These are phyloP conservation scores for Xenosphaeropsis pyriputrescens DNA, from an alignment of 2,329 filamentous ascomycete species.

Conservation along the genomic window DNA sequence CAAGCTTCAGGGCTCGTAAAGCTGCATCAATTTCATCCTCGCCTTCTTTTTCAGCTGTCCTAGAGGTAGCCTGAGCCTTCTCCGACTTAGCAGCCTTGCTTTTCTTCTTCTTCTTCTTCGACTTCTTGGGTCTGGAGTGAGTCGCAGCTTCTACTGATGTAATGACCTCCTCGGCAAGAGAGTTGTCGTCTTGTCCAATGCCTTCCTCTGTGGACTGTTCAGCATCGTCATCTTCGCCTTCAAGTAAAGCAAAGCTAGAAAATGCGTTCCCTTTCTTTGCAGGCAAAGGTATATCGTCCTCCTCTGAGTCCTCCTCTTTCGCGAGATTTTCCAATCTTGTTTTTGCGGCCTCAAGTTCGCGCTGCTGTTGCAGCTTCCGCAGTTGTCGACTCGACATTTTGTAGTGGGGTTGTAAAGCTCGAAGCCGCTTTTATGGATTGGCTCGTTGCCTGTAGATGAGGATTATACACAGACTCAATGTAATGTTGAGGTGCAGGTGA, in stretches of 20 bases:
- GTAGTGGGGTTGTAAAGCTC: constrained; percentile 18
- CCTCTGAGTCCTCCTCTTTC: constrained; percentile 14
- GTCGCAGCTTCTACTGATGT: constrained; percentile 14
- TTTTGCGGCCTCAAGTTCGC: constrained; percentile 15
- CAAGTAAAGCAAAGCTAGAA: constrained; percentile 31
- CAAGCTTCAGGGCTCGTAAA: constrained; percentile 40
- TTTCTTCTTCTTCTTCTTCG: constrained; percentile 41
- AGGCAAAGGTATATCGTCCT: constrained; percentile 11
- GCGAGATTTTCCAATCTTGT: constrained; percentile 6
- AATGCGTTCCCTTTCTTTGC: constrained; percentile 34
- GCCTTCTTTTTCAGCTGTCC: constrained; percentile 8
- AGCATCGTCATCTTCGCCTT: constrained; percentile 22
- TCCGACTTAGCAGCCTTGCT: constrained; percentile 13
- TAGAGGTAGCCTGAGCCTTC: background rate
- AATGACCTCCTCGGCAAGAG: constrained; percentile 13
- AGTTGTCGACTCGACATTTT: constrained; percentile 20
- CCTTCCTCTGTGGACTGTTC: constrained; percentile 19
- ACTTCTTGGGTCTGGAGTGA: constrained; percentile 36
- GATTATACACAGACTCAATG: too few relatives aligned
- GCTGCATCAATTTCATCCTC: constrained; percentile 53
- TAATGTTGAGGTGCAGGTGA: too few relatives aligned
- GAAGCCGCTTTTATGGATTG: too few relatives aligned
- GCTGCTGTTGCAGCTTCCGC: constrained; percentile 19
- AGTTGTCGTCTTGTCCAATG: constrained; percentile 17
- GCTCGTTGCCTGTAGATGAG: too few relatives aligned